Conservation (phyloP, 2,329 filamentous ascomycete species). For the Xylariomycetidae sp. region DNA sequence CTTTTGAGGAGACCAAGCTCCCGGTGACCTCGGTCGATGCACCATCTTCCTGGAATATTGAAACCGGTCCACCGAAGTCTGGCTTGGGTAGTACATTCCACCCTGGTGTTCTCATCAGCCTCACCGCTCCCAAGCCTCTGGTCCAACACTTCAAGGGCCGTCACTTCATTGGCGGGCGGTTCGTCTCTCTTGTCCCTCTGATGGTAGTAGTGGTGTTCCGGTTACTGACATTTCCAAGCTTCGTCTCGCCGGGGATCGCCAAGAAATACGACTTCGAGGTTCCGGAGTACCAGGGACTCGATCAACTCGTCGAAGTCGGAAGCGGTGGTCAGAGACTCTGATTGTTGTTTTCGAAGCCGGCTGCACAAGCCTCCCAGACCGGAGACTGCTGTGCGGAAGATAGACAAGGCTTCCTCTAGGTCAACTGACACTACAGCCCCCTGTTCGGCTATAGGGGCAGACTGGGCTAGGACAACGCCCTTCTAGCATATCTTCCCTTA, state of each 20-base stretch:
- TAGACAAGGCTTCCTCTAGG: too few species aligned
- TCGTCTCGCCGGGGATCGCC: conserved; percentile 70
- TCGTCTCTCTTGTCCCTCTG: conserved; percentile 27
- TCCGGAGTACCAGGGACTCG: conserved; percentile 75
- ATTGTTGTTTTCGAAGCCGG: conserved; percentile 17
- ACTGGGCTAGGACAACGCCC: conserved; percentile 53
- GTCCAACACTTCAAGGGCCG: conserved; percentile 77
- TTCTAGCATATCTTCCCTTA: conserved; percentile 42
- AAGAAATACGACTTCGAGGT: conserved; percentile 82
- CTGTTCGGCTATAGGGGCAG: conserved; percentile 52
- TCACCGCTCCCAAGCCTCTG: conserved; percentile 90
- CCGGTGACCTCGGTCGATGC: conserved; percentile 88
- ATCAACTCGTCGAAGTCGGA: conserved; percentile 79
- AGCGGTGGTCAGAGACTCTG: conserved; percentile 47
- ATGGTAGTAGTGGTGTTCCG: conserved; percentile 1
- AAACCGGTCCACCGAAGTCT: conserved; percentile 69
- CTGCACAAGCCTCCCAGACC: conserved; percentile 2
- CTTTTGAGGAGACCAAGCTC: conserved; percentile 64
- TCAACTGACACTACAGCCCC: conserved; percentile 51
- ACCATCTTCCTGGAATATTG: conserved; percentile 92
- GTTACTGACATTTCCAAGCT: conserved; percentile 49
- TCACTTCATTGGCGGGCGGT: conserved; percentile 88
- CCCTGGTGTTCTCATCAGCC: conserved; percentile 73
- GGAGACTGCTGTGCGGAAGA: conserved; percentile 3
- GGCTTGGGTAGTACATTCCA: conserved; percentile 76